Base-by-base conservation (phyloP, 805 yeast genomes). In the Candida nitratophila region DNA sequence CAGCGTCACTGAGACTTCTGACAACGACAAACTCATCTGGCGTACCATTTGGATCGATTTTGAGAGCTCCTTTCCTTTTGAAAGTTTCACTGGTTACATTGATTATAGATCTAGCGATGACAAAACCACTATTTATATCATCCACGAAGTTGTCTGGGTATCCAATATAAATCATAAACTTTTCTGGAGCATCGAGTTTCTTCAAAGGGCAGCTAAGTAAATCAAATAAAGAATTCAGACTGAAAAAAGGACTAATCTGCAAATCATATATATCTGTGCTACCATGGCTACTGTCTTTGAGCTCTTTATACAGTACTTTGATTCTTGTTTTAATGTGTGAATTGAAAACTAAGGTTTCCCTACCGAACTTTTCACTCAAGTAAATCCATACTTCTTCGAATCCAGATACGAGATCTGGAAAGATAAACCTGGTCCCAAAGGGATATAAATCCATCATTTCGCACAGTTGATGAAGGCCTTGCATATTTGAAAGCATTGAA, bases 341-440 rank as follows among this genome's bases (percentile, higher is more conserved):
- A 20, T 20, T 19, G 14, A 34, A 14, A 4, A 46, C 26, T 9
- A 39, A n/a, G 17, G 46, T 42, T 0, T 19, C 17, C 2, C 30
- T 17, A 3, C 39, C 36, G 20, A 52, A 48, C 21, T 21, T 19
- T 1, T 33, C 17, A 26, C 10, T 34, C 15, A 53, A 9, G 30
- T 48, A 41, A 17, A 30, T 26, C 55, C 57, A 54, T 35, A 53
- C 48, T n/a, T 50, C 49, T 44, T 52, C 57, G 42, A 47, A 54
- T n/a, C 55, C 54, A 15, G 45, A 41, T 3, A 32, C 35, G 14
- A 37, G 34, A 35, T 52, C 48, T 1, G 29, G 12, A 17, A 54
- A 43, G 8, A 32, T 21, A 26, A 53, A 54, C 11, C 33, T 36
- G 2, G 54, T 50, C 5, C 54, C 51, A 1, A 31, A 26, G 0